Percentiles rank a stretch among this genome's conserved stretches.
Conservation (phyloP, 2,329 filamentous ascomycete genomes). For the Cryphonectria naterciae region DNA sequence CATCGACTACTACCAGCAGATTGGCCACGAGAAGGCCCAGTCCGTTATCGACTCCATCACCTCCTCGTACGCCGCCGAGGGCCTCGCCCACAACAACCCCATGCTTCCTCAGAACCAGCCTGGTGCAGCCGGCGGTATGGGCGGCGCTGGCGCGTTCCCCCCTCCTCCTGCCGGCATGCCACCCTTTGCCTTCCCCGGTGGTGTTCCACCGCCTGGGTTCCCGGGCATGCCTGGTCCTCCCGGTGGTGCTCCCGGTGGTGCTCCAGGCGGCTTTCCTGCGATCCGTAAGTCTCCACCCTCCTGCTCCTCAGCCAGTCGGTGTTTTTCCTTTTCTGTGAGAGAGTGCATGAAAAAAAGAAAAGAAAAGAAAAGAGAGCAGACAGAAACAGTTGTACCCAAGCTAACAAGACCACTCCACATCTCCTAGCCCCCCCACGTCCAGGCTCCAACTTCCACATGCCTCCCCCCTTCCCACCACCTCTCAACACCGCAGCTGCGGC, state of each 20-base stretch:
- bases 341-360: neutral
- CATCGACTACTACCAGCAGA: slow-evolving; percentile 98
- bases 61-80: slow-evolving; percentile 90
- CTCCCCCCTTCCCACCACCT: slow-evolving; percentile 37
- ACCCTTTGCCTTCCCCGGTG: slow-evolving; percentile 37
- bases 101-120: slow-evolving; percentile 76
- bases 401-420: neutral
- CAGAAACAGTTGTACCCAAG: too few species aligned
- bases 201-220: slow-evolving; percentile 35
- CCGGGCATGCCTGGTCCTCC: slow-evolving; percentile 33
- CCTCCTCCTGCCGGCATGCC: slow-evolving; percentile 39
- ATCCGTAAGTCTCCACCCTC: slow-evolving; percentile 31
- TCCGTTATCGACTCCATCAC: slow-evolving; percentile 98
- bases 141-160: slow-evolving; percentile 36
- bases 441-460: slow-evolving; percentile 41
- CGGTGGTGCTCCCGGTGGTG: slow-evolving; percentile 8
- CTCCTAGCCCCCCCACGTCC: slow-evolving; percentile 23
- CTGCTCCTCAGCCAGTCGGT: slow-evolving; percentile 13
- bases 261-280: slow-evolving; percentile 13
- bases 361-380: neutral
- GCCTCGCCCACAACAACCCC: slow-evolving; percentile 83
- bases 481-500: slow-evolving; percentile 15
- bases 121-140: slow-evolving; percentile 51
- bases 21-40: slow-evolving; percentile 97
- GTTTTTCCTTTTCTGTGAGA: neutral